Evolutionary conservation across 2,329 filamentous ascomycete species (phyloP), one percentile per base, ranked within the genome.

Genomic region (Hymenoscyphus salicellus): DNA sequence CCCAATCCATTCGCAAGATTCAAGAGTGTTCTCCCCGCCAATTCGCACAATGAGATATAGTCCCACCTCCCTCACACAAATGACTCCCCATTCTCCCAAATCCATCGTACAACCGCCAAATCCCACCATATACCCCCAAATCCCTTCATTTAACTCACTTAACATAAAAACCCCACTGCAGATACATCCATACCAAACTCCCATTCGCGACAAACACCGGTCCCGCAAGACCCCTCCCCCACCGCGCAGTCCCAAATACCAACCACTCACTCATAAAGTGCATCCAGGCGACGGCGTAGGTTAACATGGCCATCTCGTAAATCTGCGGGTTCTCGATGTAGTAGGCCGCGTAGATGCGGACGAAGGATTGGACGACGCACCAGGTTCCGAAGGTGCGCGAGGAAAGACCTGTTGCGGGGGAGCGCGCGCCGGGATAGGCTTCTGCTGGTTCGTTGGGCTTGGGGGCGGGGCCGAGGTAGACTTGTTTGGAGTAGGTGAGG

Each of bases 381-480:
- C 88, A 91, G 46, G 88, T 91, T 56, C 87, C 89, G 72, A 91
- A 91, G 5, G 86, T 87, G 66, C 88, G 85, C 70, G 90, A 90
- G 3, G 86, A 86, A 93, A 97, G 79, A 94, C 93, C 49, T 2
- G 73, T 73, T 16, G 66, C 80, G 79, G 0, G 93, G 96, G 89
- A 97, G 33, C 91, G 36, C 1, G 61, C 36, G 20, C 38, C 43
- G 14, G 55, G 36, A 90, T 93, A 59, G 17, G 76, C 96, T 96
- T 23, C 92, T 87, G 68, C 92, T 88, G 30, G 88, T 88, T 65
- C 30, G 60, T 20, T 32, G 59, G 11, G 88, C 89, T 33, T 97
- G 86, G 5, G 89, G 86, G 5, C 91, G 93, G 78, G 77, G 1
- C 87, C 87, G 71, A 89, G 86, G 82, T 98, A 99, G 74, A 98